A percentile compares a stretch with the other conserved stretches of the same genome.
Conservation (phyloP, 495 filamentous ascomycete species). For the Lophiotrema nucula region DNA sequence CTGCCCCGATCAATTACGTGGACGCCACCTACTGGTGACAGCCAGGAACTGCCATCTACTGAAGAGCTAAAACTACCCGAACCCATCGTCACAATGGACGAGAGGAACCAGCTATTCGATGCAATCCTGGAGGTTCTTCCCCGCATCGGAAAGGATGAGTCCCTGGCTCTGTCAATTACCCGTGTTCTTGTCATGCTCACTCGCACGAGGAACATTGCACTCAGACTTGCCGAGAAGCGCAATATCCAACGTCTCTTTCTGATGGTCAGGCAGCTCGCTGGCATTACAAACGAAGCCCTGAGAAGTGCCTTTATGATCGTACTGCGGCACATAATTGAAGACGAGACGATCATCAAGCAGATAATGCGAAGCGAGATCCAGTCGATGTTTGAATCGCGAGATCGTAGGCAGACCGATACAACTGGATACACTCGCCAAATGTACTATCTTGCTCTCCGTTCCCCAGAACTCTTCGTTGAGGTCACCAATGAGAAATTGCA, state of each 20-base stretch:
- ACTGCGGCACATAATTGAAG: conserved; percentile 89
- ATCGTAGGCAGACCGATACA: conserved; percentile 64
- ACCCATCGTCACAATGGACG: conserved; percentile 61
- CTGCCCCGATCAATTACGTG: conserved; percentile 73
- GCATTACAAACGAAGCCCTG: conserved; percentile 68
- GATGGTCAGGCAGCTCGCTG: conserved; percentile 88
- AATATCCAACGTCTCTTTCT: conserved; percentile 88
- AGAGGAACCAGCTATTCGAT: conserved; percentile 68
- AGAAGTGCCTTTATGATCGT: conserved; percentile 82
- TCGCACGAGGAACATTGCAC: conserved; percentile 69
- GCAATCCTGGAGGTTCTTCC: conserved; percentile 79
- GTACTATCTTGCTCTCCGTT: conserved; percentile 78
- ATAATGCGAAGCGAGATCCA: conserved; percentile 92
- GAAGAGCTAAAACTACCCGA: conserved; percentile 60
- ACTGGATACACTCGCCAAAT: conserved; percentile 70
- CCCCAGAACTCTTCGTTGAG: conserved; percentile 84
- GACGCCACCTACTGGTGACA: conserved; percentile 54
- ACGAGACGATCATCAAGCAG: conserved; percentile 83
- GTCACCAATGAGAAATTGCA: conserved; percentile 85
- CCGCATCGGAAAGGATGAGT: conserved; percentile 79
- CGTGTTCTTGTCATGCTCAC: conserved; percentile 91
- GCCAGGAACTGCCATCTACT: conserved; percentile 47
- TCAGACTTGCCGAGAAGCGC: conserved; percentile 75
- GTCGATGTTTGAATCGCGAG: conserved; percentile 64
- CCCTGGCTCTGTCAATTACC: conserved; percentile 76